phyloP scores from a whole-genome alignment of 176 grass and related monocot genomes.

The Paspalum notatum region DNA sequence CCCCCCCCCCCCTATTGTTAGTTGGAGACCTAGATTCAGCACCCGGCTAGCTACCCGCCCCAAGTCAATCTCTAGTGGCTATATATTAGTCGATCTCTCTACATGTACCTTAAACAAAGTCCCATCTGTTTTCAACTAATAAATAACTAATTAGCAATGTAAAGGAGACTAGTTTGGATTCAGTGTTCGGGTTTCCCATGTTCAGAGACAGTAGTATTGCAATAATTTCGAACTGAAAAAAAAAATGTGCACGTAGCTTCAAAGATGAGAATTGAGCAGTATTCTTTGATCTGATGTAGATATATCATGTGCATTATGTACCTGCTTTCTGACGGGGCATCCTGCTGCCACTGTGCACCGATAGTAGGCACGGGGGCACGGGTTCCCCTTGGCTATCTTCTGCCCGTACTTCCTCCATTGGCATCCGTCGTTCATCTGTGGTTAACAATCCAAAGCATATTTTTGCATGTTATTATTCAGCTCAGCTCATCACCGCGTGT shows the following conservation, averaged over 20 bases:
- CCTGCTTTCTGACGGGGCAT: conserved; percentile 94
- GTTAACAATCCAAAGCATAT: background rate
- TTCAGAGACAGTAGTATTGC: background rate
- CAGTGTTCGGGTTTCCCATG: background rate
- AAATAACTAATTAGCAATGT: background rate
- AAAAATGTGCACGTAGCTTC: background rate
- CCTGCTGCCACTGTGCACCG: conserved; percentile 74
- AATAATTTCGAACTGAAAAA: background rate
- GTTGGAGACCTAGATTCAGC: conserved; percentile 26
- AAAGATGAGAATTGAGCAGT: background rate
- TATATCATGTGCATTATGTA: conserved; percentile 11
- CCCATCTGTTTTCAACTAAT: conserved; percentile 6
- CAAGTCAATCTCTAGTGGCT: background rate
- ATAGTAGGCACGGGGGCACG: conserved; percentile 80
- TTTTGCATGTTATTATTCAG: conserved; percentile 12
- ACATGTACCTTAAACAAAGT: background rate
- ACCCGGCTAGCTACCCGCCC: background rate
- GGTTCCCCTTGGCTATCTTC: conserved; percentile 89
- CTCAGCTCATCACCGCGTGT: background rate
- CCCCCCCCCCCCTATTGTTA: too few relatives aligned
- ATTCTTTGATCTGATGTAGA: conserved; percentile 2
- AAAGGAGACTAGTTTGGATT: conserved; percentile 21
- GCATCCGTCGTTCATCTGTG: conserved; percentile 90
- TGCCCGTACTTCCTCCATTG: conserved; percentile 98
- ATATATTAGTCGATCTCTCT: too few relatives aligned